These are phyloP conservation scores for Mimosa bimucronata DNA, from an alignment of 306 rosid species.

Conservation along the genomic window DNA sequence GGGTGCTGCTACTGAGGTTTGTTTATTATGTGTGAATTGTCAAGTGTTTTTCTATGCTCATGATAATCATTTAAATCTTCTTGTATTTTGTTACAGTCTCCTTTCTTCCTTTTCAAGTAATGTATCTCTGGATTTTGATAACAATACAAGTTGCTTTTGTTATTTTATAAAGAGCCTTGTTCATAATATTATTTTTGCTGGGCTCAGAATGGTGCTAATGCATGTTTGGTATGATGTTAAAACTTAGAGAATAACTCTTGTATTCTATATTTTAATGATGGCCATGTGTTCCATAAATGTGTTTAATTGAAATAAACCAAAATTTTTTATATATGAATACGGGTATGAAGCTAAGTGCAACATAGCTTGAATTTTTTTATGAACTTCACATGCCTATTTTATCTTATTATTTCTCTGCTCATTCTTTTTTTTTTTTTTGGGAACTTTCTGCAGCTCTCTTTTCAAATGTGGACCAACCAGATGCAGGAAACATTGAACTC, in stretches of 20 bases:
- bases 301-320: background rate
- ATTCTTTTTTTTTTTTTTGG: background rate
- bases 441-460: conserved; percentile 70
- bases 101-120: background rate
- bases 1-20: conserved; percentile 92
- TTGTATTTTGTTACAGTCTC: conserved; percentile 5
- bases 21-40: conserved; percentile 39
- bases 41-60: background rate
- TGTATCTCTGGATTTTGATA: conserved; percentile 12
- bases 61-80: conserved; percentile 31
- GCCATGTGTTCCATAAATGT: background rate
- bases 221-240: background rate
- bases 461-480: conserved; percentile 99
- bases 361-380: conserved; percentile 8
- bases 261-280: background rate
- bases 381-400: conserved; percentile 11
- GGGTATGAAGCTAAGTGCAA: background rate
- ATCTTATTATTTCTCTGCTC: conserved; percentile 9
- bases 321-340: background rate
- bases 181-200: background rate
- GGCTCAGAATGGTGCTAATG: background rate
- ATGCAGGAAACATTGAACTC: conserved; percentile 92
- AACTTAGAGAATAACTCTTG: background rate
- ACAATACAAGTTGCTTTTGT: conserved; percentile 11
- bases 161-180: background rate